Percentiles rank a stretch among this genome's conserved stretches.
These are phyloP conservation scores for Pichia sp. DNA, from an alignment of 1,139 yeast species.

Conservation along the genomic window DNA sequence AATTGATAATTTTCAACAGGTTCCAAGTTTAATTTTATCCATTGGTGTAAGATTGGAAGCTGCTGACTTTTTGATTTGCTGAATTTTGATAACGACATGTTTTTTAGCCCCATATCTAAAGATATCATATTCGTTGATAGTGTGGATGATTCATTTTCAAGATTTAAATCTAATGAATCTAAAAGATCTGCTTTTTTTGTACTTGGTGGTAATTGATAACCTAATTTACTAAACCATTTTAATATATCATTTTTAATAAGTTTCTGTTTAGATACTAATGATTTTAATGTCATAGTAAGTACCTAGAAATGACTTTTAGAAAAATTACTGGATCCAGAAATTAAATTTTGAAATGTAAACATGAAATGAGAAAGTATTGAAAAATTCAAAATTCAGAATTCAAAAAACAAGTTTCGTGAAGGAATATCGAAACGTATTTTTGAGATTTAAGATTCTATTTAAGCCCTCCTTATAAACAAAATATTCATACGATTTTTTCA, in stretches of 20 bases:
- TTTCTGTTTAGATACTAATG: slow-evolving; percentile 1
- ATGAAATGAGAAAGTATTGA: background rate
- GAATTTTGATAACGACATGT: slow-evolving; percentile 33
- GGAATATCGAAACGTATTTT: background rate
- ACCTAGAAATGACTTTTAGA: background rate
- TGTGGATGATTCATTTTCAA: background rate
- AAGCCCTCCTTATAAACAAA: background rate
- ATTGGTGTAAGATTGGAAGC: slow-evolving; percentile 34
- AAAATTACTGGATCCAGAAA: background rate
- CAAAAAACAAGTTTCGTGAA: background rate
- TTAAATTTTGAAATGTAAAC: background rate
- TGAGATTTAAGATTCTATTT: background rate
- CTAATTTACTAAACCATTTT: slow-evolving; percentile 15
- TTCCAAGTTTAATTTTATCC: slow-evolving; percentile 39
- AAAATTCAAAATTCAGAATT: background rate
- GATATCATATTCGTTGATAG: slow-evolving; percentile 26
- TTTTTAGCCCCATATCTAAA: slow-evolving; percentile 39
- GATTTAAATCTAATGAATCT: slow-evolving; percentile 5
- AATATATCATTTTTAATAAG: slow-evolving; percentile 6
- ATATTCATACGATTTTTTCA: background rate
- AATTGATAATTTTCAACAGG: slow-evolving; percentile 15
- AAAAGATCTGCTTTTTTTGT: slow-evolving; percentile 13
- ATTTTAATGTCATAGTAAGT: background rate
- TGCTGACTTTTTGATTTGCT: background rate
- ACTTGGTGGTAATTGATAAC: slow-evolving; percentile 14